Evolutionary conservation across 2,329 filamentous ascomycete genomes (phyloP), one percentile per base, ranked within the genome.

Genomic region (Penicillium crustosum): DNA sequence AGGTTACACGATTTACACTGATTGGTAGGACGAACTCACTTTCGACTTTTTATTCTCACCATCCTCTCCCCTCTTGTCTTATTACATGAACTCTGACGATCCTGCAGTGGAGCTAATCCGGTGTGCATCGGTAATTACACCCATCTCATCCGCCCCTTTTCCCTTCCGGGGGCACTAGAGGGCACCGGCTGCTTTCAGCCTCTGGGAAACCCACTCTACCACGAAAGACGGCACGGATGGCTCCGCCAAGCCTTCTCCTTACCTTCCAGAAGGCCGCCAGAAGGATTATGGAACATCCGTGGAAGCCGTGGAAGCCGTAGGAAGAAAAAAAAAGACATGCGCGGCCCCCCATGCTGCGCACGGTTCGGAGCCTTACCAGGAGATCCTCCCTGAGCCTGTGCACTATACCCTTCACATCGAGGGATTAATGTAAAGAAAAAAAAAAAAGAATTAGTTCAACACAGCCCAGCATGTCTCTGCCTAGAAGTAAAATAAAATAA

Each of bases 211-310:
- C 47, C 61, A 56, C 51, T 59, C 56, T 53, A 63, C 59, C 57
- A 61, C 55, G 51, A 52, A 54, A 55, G 53, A 63, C 61, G 64
- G 62, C 55, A 60, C 59, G 38, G 49, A 42, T 42, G 38, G 61
- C 43, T 42, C 54, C 29, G 62, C 65, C 61, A 66, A 66, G 63
- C 60, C 65, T 66, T 64, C 64, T 61, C 61, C 61, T 64, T 58
- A 60, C 60, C 65, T 67, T 67, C 65, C 61, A 55, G 63, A 55
- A 60, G 62, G 58, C 55, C 58, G 43, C 65, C 60, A 66, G 65
- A 67, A 67, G 65, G 58, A 39, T 49, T 61, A 63, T 64, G 50
- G 63, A 66, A 66, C 48, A 48, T 47, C 29, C 36, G 29, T 53
- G 5, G 49, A 57, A 57, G 49, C 45, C 45, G 45, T 55, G 1